phyloP scores from a whole-genome alignment of 2,329 filamentous ascomycete genomes.

The Verticillium alfalfae region DNA sequence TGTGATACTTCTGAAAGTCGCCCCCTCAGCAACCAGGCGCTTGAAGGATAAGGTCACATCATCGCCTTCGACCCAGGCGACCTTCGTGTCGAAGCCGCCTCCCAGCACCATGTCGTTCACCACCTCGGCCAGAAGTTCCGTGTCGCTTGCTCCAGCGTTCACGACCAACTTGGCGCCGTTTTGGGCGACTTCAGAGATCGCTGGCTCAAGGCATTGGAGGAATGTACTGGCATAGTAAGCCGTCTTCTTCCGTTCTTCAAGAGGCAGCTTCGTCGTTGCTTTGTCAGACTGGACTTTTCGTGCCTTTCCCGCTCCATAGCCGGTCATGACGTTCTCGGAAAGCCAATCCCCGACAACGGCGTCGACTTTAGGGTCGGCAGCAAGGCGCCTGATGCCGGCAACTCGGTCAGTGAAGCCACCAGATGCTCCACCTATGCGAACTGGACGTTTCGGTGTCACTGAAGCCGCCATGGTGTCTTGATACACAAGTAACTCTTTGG shows the following conservation, averaged over 20 bases:
- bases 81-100: constrained; percentile 20
- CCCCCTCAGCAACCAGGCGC: constrained; percentile 13
- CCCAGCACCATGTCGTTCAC: constrained; percentile 21
- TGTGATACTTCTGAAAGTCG: constrained; percentile 16
- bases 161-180: constrained; percentile 29
- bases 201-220: constrained; percentile 22
- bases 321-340: constrained; percentile 24
- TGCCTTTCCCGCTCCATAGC: constrained; percentile 19
- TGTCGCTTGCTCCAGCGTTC: constrained; percentile 32
- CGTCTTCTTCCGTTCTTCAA: constrained; percentile 13
- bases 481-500: background rate
- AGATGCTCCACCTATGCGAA: constrained; percentile 34
- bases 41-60: constrained; percentile 22
- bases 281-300: constrained; percentile 14
- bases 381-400: constrained; percentile 31
- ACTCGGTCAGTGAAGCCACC: constrained; percentile 37
- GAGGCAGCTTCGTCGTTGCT: constrained; percentile 2
- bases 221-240: constrained; percentile 21
- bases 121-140: constrained; percentile 21
- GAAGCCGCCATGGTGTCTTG: background rate
- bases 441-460: constrained; percentile 20
- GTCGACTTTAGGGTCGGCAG: constrained; percentile 26
- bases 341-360: constrained; percentile 23
- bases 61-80: constrained; percentile 31
- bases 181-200: constrained; percentile 17